A percentile compares a stretch with the other conserved stretches of the same genome.
Conservation (phyloP, 192 early-diverging fungal species). For the Entophlyctis helioformis region DNA sequence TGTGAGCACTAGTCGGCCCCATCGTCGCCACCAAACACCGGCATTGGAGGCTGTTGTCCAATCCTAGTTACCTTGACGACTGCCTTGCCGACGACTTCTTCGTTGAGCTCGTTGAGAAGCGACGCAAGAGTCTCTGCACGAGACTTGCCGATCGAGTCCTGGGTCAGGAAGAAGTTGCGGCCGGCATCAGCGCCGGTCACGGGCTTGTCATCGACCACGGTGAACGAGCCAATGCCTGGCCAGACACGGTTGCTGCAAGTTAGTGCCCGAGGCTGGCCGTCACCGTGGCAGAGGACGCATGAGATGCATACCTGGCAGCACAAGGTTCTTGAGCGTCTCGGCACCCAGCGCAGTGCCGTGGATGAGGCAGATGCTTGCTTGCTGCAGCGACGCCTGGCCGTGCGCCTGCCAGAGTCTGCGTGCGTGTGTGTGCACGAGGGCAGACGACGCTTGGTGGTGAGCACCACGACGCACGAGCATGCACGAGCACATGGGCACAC, state of each 20-base stretch:
- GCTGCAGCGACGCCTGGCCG: slow-evolving; percentile 81
- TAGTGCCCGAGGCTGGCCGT: not conserved
- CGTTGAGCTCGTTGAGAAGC: slow-evolving; percentile 76
- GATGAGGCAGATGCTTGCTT: slow-evolving; percentile 69
- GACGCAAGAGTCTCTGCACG: slow-evolving; percentile 50
- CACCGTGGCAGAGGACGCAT: not conserved
- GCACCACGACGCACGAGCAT: not conserved
- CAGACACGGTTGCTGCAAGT: not conserved
- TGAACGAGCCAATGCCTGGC: slow-evolving; percentile 79
- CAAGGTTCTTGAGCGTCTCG: slow-evolving; percentile 89
- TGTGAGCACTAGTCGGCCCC: not conserved
- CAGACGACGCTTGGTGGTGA: not conserved
- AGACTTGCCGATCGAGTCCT: slow-evolving; percentile 44
- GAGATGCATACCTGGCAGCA: slow-evolving; percentile 69
- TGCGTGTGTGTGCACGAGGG: no score
- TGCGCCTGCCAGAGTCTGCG: slow-evolving; percentile 84
- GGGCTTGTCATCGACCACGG: slow-evolving; percentile 61
- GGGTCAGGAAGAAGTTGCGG: slow-evolving; percentile 87
- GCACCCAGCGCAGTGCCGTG: slow-evolving; percentile 75
- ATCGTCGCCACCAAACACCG: no score
- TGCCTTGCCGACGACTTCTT: slow-evolving; percentile 58
- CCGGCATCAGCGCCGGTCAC: slow-evolving; percentile 62
- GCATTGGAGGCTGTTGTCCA: no score
- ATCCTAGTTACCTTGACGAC: slow-evolving; percentile 37
- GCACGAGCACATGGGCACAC: not conserved